Base-by-base conservation (phyloP, 768 basidiomycete species). In the Rhizopogon salebrosus region DNA sequence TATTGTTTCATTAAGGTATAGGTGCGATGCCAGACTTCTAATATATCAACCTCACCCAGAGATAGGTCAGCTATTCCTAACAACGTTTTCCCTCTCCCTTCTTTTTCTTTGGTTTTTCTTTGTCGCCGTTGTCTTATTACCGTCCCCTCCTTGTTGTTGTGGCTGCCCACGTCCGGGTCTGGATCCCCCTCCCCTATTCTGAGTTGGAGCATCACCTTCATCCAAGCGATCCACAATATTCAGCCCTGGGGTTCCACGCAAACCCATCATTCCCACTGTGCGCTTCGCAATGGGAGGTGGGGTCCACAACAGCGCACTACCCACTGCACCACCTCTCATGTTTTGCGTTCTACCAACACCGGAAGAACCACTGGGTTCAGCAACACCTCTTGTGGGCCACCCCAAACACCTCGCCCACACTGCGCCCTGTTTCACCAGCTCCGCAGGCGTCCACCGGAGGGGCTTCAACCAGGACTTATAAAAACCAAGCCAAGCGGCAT, bases 401-500 rank as follows among this genome's bases (percentile, higher is more conserved):
- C 45, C 45, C 31, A 46, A 34, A 31, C 31, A 46, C 45, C 0
- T 29, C 4, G 45, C 45, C 45, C 45, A 46, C 13, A 46, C 22
- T 1, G 45, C 45, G 9, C 68, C 78, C 37, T 67, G 62, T 22
- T 64, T 48, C 4, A 83, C 78, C 18, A 79, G 68, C 14, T 69
- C 60, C 39, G 64, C 67, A 41, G 60, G 67, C 9, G 65, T 68
- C 73, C 75, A 77, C 38, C 66, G 61, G 50, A 80, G 49, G 7
- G 55, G 48, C 58, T 68, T 75, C 29, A 69, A 41, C 42, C 65
- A 66, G 4, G 69, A 62, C 18, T 79, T 76, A 62, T 83, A 84
- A 62, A 80, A 85, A 11, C 83, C 83, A 39, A 85, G 62, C 71
- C 72, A 80, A 24, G 80, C 75, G 31, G 72, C 69, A 58, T 84